Base-by-base conservation (phyloP, 306 rosid genomes). In the Crotalaria pallida region DNA sequence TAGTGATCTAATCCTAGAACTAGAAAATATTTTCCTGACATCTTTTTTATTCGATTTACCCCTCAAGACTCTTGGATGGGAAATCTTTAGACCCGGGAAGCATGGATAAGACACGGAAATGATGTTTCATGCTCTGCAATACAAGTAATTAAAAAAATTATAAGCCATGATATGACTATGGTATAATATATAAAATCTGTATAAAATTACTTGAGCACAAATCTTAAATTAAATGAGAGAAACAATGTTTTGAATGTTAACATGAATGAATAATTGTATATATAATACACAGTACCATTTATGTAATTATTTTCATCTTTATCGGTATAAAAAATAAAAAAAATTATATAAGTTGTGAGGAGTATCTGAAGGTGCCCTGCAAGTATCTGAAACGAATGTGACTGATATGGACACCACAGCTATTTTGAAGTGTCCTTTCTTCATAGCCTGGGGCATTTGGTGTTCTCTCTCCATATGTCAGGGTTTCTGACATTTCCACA, bases 401-500 rank as follows among this genome's bases (percentile, higher is more conserved):
- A 1, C 11, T 38, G 44, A 38, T 10, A 38, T 38, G 44, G 44
- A 38, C 13, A 38, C 11, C 12, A 9, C 11, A 10, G 3, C 44
- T 38, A 38, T 38, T 38, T 38, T 38, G 44, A 38, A 38, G 44
- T 38, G 13, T 38, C 12, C 3, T 0, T 2, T 12, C 44, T 38
- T 38, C 13, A 38, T 38, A 38, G 44, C 78, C 62, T 62, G 48
- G 72, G 86, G 52, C 58, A 29, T 75, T 60, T 61, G 69, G 76
- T 77, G 65, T 59, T 79, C 24, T 16, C 69, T 41, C 24, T 8
- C 44, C 13, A 40, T 21, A 26, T 56, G 52, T 62, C 61, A 69
- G 57, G 72, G 79, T 70, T 70, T 75, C 87, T 83, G 70, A 83
- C 75, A 61, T 64, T 68, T 56, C 12, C 45, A 26, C 51, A 31